phyloP scores from a whole-genome alignment of 306 rosid species.

The Trichosanthes truncata region DNA sequence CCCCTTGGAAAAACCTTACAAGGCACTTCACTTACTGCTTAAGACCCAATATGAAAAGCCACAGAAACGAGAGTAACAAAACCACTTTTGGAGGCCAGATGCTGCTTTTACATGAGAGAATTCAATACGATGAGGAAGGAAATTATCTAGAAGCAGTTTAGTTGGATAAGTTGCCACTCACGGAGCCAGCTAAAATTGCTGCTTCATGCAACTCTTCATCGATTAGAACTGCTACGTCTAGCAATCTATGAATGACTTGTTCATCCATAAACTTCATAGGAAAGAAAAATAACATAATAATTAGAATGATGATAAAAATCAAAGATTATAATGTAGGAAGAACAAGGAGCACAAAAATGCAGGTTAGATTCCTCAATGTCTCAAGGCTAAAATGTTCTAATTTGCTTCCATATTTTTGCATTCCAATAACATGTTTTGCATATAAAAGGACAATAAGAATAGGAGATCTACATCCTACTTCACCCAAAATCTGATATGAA shows the following conservation, averaged over 20 bases:
- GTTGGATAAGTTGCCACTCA: background rate
- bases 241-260: slow-evolving; percentile 82
- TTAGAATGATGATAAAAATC: no score
- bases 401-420: background rate
- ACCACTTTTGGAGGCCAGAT: background rate
- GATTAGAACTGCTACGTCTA: slow-evolving; percentile 9
- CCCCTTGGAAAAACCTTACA: background rate
- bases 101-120: background rate
- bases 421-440: background rate
- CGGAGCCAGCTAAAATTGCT: slow-evolving; percentile 2
- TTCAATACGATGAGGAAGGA: background rate
- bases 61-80: background rate
- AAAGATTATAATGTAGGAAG: no score
- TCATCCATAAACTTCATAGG: no score
- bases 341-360: no score
- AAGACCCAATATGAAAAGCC: background rate
- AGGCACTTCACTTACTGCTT: background rate
- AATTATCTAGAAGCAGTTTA: background rate
- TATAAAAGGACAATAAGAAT: background rate
- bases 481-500: background rate
- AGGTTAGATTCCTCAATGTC: background rate
- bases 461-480: background rate
- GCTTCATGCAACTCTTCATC: background rate
- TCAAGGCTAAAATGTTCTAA: background rate
- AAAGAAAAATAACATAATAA: no score